phyloP scores from a whole-genome alignment of 352 stramenopile genomes.

The Pythium coloratum region DNA sequence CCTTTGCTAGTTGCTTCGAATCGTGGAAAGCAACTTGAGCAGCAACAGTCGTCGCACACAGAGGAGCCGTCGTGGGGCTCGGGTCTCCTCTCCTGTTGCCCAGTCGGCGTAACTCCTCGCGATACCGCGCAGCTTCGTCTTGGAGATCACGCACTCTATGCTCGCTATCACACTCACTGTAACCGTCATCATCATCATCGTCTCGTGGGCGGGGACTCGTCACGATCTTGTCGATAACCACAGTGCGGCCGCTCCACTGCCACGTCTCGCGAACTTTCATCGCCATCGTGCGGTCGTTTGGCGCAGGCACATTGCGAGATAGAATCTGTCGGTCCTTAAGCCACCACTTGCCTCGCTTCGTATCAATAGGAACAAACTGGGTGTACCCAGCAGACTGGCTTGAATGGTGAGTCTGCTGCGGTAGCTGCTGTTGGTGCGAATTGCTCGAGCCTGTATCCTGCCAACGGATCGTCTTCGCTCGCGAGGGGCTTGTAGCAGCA shows the following conservation, averaged over 20 bases:
- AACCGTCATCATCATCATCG: slow-evolving; percentile 14
- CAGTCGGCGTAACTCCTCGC: slow-evolving; percentile 17
- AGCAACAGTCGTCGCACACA: slow-evolving; percentile 6
- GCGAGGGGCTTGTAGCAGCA: slow-evolving; percentile 15
- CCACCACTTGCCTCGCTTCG: slow-evolving; percentile 66
- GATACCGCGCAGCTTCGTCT: slow-evolving; percentile 21
- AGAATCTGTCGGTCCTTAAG: slow-evolving; percentile 61
- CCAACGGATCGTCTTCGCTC: slow-evolving; percentile 17
- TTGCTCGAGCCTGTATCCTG: slow-evolving; percentile 8
- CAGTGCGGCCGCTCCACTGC: slow-evolving; percentile 59
- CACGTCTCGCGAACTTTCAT: slow-evolving; percentile 68
- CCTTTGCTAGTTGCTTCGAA: slow-evolving; percentile 25
- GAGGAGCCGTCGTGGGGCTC: slow-evolving; percentile 6
- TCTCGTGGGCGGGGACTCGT: slow-evolving; percentile 19
- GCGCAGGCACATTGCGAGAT: slow-evolving; percentile 32
- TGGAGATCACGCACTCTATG: slow-evolving; percentile 15
- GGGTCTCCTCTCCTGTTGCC: background rate
- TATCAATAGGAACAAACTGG: slow-evolving; percentile 44
- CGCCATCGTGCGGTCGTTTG: slow-evolving; percentile 33
- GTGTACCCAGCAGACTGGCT: slow-evolving; percentile 19
- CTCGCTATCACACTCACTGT: slow-evolving; percentile 11
- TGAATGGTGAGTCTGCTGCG: slow-evolving; percentile 5
- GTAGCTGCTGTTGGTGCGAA: background rate
- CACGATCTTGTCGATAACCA: slow-evolving; percentile 72
- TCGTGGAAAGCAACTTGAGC: slow-evolving; percentile 25